Conservation (phyloP, 2,329 filamentous ascomycete genomes). For the Clonostachys sp. region DNA sequence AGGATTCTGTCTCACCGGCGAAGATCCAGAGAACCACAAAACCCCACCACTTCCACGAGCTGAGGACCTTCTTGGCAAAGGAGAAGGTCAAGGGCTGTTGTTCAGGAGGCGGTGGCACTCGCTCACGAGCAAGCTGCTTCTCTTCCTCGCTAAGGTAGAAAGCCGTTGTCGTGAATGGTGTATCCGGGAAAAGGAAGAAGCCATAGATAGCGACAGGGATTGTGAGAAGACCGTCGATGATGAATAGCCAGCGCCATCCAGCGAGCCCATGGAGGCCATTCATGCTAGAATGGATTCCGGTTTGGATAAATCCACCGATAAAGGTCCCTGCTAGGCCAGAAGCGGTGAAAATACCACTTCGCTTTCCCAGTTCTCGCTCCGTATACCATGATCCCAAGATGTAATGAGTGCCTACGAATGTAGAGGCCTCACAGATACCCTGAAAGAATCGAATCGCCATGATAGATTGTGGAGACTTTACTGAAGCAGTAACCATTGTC, state of each 20-base stretch:
- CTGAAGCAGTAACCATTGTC: slow-evolving; percentile 21
- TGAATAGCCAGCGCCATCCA: slow-evolving; percentile 41
- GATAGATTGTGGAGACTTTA: slow-evolving; percentile 23
- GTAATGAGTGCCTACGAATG: slow-evolving; percentile 26
- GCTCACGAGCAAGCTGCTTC: slow-evolving; percentile 12
- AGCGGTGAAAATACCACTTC: slow-evolving; percentile 36
- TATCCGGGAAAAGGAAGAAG: slow-evolving; percentile 21
- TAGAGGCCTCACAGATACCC: slow-evolving; percentile 27
- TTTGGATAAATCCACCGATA: slow-evolving; percentile 38
- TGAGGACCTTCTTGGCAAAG: slow-evolving; percentile 51
- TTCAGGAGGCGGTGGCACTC: slow-evolving; percentile 25
- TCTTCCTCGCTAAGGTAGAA: slow-evolving; percentile 4
- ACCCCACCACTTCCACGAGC: slow-evolving; percentile 61
- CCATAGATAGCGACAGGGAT: slow-evolving; percentile 20
- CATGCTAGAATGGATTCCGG: slow-evolving; percentile 32
- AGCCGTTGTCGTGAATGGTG: slow-evolving; percentile 14
- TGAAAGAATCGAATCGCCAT: slow-evolving; percentile 36
- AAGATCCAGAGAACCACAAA: slow-evolving; percentile 66
- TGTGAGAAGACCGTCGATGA: slow-evolving; percentile 31
- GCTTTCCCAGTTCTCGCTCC: slow-evolving; percentile 29
- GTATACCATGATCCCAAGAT: slow-evolving; percentile 36
- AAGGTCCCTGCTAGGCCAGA: slow-evolving; percentile 35
- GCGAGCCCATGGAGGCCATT: slow-evolving; percentile 29
- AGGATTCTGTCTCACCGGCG: slow-evolving; percentile 67
- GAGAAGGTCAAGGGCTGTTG: slow-evolving; percentile 30